phyloP scores from a whole-genome alignment of 78 protist genomes.

The Isochrysis galbana region DNA sequence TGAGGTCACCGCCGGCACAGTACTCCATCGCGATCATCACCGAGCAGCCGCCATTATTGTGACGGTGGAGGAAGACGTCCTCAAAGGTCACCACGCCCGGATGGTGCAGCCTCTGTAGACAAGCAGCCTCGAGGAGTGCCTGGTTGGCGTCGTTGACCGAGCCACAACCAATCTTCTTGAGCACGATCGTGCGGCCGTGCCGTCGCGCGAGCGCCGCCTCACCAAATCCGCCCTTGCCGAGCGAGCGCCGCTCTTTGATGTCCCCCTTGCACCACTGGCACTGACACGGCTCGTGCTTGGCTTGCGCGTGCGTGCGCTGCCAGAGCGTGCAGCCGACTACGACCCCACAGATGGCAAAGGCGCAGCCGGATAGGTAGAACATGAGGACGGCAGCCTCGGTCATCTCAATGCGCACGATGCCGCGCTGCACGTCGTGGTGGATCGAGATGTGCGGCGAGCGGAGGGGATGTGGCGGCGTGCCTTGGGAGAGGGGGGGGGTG shows the following conservation, averaged over 20 bases:
- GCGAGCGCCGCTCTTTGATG: neutral
- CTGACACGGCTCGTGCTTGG: neutral
- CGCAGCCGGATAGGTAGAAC: neutral
- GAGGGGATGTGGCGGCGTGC: too few species aligned
- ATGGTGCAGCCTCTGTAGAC: neutral
- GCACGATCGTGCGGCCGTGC: neutral
- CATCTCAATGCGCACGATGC: neutral
- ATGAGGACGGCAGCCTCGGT: neutral
- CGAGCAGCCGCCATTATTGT: conserved; percentile 9
- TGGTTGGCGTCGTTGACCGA: conserved; percentile 3
- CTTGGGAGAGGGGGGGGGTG: too few species aligned
- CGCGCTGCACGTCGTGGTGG: neutral
- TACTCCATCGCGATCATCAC: conserved; percentile 6
- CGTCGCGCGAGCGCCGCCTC: neutral
- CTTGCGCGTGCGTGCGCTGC: neutral
- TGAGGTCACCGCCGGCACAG: conserved; percentile 25
- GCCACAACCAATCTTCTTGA: neutral
- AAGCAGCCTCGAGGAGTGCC: neutral
- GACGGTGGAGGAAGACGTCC: neutral
- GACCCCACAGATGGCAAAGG: neutral
- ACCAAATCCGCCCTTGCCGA: neutral
- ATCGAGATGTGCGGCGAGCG: neutral
- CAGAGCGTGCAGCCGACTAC: neutral
- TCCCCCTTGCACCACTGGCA: neutral
- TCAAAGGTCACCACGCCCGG: neutral